phyloP scores from a whole-genome alignment of 805 yeast genomes.

The Peterozyma toletana region DNA sequence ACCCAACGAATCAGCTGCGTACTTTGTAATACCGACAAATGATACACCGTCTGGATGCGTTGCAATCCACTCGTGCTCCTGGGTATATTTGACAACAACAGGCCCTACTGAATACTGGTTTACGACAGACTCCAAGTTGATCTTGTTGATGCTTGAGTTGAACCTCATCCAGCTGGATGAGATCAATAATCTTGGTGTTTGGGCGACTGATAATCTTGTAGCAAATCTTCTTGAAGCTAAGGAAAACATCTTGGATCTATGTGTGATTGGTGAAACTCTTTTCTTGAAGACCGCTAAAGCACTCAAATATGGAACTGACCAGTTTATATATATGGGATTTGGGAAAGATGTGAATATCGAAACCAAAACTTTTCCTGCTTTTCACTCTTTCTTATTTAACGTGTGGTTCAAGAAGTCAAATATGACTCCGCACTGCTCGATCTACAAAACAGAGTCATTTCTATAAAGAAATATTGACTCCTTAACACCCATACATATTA shows the following conservation, averaged over 20 bases:
- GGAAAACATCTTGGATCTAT: neutral
- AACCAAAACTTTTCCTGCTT: too few relatives aligned
- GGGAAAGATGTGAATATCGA: too few relatives aligned
- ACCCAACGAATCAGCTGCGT: constrained; percentile 95
- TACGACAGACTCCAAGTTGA: constrained; percentile 23
- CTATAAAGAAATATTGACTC: too few relatives aligned
- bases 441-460: too few relatives aligned
- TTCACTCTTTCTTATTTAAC: too few relatives aligned
- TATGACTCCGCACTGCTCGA: too few relatives aligned
- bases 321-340: too few relatives aligned
- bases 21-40: constrained; percentile 85
- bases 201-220: constrained; percentile 38
- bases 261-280: too few relatives aligned
- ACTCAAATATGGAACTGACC: too few relatives aligned
- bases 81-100: constrained; percentile 56
- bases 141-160: constrained; percentile 17
- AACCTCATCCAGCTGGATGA: constrained; percentile 33
- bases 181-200: constrained; percentile 48
- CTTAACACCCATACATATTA: too few relatives aligned
- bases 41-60: constrained; percentile 76
- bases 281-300: too few relatives aligned
- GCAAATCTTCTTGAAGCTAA: constrained; percentile 2
- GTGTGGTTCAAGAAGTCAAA: too few relatives aligned
- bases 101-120: constrained; percentile 32
- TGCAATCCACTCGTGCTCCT: constrained; percentile 95